Base-by-base conservation (phyloP, 2,329 filamentous ascomycete genomes). In the Geosmithia flava region DNA sequence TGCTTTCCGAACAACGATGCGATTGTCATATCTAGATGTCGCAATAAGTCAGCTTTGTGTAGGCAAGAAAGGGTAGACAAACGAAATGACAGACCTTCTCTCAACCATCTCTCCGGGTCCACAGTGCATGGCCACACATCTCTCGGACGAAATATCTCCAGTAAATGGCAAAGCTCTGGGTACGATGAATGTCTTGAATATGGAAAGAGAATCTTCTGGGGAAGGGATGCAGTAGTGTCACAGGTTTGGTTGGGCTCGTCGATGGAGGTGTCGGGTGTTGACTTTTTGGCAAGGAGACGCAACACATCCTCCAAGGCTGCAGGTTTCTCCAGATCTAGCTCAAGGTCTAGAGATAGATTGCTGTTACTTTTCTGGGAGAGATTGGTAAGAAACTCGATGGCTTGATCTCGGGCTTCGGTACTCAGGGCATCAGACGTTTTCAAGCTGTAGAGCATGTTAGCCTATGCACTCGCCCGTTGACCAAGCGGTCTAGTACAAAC, bases 161-260 rank as follows among this genome's bases (percentile, higher is more conserved):
- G 71, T 1, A 96, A 67, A 47, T 80, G 66, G 53, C 87, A 84
- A 2, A 95, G 74, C 60, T 96, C 91, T 0, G 71, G 68, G 51
- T 93, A 91, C 0, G 87, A 95, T 0, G 91, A 94, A 62, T 97
- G 91, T 1, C 91, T 78, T 0, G 91, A 91, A 58, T 90, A 96
- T 0, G 90, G 87, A 54, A 95, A 96, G 0, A 60, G 66, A 3
- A 82, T 76, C 0, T 58, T 57, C 13, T 55, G 65, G 0, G 72
- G 65, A 2, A 76, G 57, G 10, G 44, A n/a, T 0, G 2, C 53
- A 44, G 30, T 1, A 40, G 39, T 16, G 19, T 43, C 47, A 17
- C 8, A 13, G 16, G 23, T 19, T 39, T 37, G 47, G 23, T 23
- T 17, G 15, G 15, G 20, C 7, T 30, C 37, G 15, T 11, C 13